Percentiles rank a stretch among this genome's conserved stretches.
Conservation (phyloP, 495 filamentous ascomycete species). For the Penicillium lividum region DNA sequence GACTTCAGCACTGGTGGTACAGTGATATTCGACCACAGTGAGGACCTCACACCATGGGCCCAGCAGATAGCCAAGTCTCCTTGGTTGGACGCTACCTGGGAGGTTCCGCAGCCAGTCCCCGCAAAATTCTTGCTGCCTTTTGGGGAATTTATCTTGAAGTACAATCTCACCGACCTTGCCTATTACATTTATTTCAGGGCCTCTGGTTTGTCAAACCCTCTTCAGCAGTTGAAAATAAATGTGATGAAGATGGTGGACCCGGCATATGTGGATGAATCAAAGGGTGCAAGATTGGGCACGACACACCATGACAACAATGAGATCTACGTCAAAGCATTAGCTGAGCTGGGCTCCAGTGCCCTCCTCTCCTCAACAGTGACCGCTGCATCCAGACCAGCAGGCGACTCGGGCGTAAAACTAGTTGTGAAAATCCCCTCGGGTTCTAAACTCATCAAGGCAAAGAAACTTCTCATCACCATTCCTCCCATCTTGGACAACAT, state of each 20-base stretch:
- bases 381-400: constrained; percentile 8
- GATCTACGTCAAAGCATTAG: constrained; percentile 39
- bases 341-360: constrained; percentile 27
- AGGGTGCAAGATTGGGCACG: constrained; percentile 10
- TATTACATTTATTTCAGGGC: constrained; percentile 7
- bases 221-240: constrained; percentile 5
- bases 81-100: constrained; percentile 10
- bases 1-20: constrained; percentile 15
- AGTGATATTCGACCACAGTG: too few relatives aligned
- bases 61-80: constrained; percentile 3
- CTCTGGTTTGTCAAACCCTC: constrained; percentile 6
- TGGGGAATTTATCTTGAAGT: constrained; percentile 8
- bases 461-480: constrained; percentile 45
- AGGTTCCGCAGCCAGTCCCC: constrained; percentile 13
- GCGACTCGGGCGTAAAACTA: constrained; percentile 17
- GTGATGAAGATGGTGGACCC: constrained; percentile 21
- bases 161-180: constrained; percentile 5
- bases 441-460: constrained; percentile 40
- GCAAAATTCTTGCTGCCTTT: constrained; percentile 10
- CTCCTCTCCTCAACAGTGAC: constrained; percentile 18
- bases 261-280: neutral
- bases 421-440: constrained; percentile 38
- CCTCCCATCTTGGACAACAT: constrained; percentile 34
- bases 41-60: constrained; percentile 2
- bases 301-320: constrained; percentile 36